Conservation (phyloP, 352 stramenopile species). For the Globisporangium perplexum region DNA sequence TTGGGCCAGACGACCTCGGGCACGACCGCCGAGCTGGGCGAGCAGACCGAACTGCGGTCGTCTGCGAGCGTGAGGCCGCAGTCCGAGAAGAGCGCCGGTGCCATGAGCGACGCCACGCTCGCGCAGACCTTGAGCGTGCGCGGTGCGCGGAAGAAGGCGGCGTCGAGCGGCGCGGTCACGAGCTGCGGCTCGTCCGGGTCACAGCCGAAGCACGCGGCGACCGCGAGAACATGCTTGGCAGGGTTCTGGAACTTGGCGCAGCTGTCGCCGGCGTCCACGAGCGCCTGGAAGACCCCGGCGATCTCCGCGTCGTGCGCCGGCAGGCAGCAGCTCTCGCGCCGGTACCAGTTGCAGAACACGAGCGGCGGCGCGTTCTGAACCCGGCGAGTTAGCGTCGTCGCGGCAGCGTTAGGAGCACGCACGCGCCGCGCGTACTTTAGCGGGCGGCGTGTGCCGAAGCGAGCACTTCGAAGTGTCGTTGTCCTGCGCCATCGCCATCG, state of each 20-base stretch:
- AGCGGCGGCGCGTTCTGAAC: constrained; percentile 50
- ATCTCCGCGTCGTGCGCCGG: constrained; percentile 64
- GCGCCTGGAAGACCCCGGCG: constrained; percentile 41
- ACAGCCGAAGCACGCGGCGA: constrained; percentile 40
- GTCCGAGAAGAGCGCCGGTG: constrained; percentile 45
- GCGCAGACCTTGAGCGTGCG: constrained; percentile 67
- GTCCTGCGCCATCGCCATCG: neutral
- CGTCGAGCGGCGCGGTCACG: constrained; percentile 39
- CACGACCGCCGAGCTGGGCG: constrained; percentile 53
- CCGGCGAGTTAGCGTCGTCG: too few species aligned
- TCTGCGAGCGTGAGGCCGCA: constrained; percentile 58
- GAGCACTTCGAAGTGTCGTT: neutral
- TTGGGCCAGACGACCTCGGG: constrained; percentile 49
- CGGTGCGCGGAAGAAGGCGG: constrained; percentile 42
- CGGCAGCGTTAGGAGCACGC: too few species aligned
- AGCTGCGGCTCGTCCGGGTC: constrained; percentile 33
- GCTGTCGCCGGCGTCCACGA: constrained; percentile 56
- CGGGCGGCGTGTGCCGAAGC: neutral
- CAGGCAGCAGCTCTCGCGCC: constrained; percentile 50
- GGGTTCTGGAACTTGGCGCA: constrained; percentile 70
- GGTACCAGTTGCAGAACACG: constrained; percentile 77
- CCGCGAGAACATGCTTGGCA: constrained; percentile 47
- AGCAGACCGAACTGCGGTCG: constrained; percentile 50
- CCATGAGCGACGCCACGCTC: constrained; percentile 39
- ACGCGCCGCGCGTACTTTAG: neutral